Evolutionary conservation across 169 alveolate species (phyloP).

Genomic region (Babesia bigemina): DNA sequence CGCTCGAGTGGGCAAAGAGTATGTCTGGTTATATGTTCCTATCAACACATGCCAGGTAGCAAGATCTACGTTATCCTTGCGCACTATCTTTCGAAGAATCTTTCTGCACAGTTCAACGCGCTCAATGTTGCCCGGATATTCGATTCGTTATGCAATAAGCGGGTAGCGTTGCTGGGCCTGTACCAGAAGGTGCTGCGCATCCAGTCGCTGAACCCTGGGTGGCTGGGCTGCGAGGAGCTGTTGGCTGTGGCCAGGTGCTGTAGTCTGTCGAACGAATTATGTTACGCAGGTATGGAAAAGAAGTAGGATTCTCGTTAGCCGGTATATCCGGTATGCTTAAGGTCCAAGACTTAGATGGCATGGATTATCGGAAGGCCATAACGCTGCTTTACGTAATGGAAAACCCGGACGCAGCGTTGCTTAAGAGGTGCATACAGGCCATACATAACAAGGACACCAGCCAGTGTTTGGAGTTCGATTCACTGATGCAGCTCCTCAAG

Average conservation of each 20-base stretch:
- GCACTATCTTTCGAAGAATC: conserved; percentile 25
- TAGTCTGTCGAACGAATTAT: not conserved
- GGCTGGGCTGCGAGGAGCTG: conserved; percentile 52
- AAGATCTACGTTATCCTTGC: conserved; percentile 42
- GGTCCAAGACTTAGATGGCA: not conserved
- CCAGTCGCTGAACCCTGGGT: conserved; percentile 18
- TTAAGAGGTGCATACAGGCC: conserved; percentile 1
- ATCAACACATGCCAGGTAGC: not conserved
- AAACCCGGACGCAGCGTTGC: conserved; percentile 7
- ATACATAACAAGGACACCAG: not conserved
- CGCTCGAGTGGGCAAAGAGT: conserved; percentile 21
- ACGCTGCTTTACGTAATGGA: conserved; percentile 29
- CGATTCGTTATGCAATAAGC: conserved; percentile 33
- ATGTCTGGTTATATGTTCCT: not conserved
- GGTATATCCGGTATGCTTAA: conserved; percentile 6
- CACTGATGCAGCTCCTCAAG: conserved; percentile 11
- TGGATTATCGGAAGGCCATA: conserved; percentile 7
- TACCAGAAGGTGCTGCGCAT: conserved; percentile 49
- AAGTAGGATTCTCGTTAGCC: conserved; percentile 33
- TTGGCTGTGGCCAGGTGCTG: conserved; percentile 42
- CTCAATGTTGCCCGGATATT: conserved; percentile 38
- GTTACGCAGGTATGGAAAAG: conserved; percentile 19
- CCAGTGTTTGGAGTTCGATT: not conserved
- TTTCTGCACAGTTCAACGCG: conserved; percentile 15
- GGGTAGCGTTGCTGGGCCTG: conserved; percentile 44